Percentiles rank a stretch among this genome's conserved stretches.
Conservation (phyloP, 768 basidiomycete species). For the Boletus sp. region DNA sequence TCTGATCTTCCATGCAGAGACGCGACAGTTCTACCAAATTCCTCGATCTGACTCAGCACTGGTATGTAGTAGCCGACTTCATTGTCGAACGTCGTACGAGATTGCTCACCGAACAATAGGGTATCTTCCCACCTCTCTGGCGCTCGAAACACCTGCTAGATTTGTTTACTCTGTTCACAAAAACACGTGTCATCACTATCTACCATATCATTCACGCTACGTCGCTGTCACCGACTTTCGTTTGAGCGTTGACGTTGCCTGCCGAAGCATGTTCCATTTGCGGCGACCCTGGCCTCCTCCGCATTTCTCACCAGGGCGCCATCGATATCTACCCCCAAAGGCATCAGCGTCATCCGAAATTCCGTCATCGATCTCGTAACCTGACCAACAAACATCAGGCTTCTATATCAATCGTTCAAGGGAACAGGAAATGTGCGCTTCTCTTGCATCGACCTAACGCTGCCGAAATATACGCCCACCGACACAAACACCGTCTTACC, state of each 20-base stretch:
- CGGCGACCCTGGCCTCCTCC: not conserved
- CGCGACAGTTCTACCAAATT: not conserved
- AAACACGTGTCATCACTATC: not conserved
- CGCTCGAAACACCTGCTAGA: not conserved
- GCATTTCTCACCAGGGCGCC: not conserved
- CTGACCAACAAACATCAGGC: not conserved
- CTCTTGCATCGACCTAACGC: too few species aligned
- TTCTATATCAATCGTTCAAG: not conserved
- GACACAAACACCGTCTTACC: not conserved
- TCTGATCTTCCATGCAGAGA: not conserved
- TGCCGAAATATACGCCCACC: too few species aligned
- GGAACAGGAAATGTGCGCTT: not conserved
- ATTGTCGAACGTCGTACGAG: not conserved
- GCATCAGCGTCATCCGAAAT: not conserved
- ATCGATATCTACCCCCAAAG: too few species aligned
- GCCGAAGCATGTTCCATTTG: not conserved
- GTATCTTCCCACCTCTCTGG: not conserved
- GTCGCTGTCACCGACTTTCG: not conserved
- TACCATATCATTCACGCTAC: not conserved
- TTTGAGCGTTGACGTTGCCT: not conserved
- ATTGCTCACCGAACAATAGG: not conserved
- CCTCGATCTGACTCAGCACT: not conserved
- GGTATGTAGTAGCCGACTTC: not conserved
- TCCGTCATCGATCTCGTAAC: not conserved
- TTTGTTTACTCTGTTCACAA: not conserved